A percentile compares a stretch with the other conserved stretches of the same genome.
Conservation (phyloP, 148 eudicot species). For the Chenopodium album region DNA sequence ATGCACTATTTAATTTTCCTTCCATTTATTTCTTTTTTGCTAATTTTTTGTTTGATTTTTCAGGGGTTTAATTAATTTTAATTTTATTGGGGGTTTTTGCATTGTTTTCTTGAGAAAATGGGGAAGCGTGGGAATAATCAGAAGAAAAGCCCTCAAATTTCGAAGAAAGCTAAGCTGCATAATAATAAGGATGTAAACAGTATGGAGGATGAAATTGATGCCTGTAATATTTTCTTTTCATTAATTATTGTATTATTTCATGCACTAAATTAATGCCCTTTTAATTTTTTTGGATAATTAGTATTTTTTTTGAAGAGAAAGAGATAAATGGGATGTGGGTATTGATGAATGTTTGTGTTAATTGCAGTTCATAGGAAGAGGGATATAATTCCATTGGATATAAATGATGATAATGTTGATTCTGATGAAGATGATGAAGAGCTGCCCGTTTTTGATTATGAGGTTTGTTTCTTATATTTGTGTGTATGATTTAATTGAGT, state of each 20-base stretch:
- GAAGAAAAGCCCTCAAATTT: slow-evolving; percentile 39
- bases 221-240: slow-evolving; percentile 40
- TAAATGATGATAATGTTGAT: slow-evolving; percentile 51
- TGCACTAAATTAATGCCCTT: neutral
- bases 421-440: slow-evolving; percentile 73
- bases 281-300: neutral
- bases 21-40: neutral
- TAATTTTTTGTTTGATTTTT: neutral
- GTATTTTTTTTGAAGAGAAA: neutral
- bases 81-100: neutral
- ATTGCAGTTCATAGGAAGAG: slow-evolving; percentile 88
- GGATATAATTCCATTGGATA: slow-evolving; percentile 75
- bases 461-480: slow-evolving; percentile 42
- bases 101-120: slow-evolving; percentile 28
- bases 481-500: neutral
- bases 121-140: slow-evolving; percentile 53
- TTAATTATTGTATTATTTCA: neutral
- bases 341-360: slow-evolving; percentile 7
- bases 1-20: neutral
- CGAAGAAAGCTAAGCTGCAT: slow-evolving; percentile 37
- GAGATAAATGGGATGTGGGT: neutral
- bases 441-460: slow-evolving; percentile 60
- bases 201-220: slow-evolving; percentile 91
- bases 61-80: slow-evolving; percentile 1
- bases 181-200: slow-evolving; percentile 26